Base-by-base conservation (phyloP, 768 basidiomycete genomes). In the Leccinum subtestaceum region DNA sequence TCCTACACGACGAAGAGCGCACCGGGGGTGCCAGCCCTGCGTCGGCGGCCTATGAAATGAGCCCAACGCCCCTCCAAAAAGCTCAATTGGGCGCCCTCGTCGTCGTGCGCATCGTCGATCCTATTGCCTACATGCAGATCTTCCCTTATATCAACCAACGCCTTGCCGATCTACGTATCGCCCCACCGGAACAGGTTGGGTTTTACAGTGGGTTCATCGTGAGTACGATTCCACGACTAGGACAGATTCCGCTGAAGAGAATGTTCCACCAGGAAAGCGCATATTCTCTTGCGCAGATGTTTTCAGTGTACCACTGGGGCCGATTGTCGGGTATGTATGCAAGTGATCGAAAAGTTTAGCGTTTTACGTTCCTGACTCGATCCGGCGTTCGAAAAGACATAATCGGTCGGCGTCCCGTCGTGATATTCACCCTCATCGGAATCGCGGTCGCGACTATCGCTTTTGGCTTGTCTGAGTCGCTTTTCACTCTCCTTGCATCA, bases 381-480 rank as follows among this genome's bases (percentile, higher is more conserved):
- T 17, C 5, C 1, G 3, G 34, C 17, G 10, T 43, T 31, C 8
- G 29, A 32, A 25, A 34, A 59, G 58, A 59, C 8, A 10, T 25
- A 4, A 13, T 59, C 2, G 58, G 58, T 31, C 57, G 58, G 36
- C 58, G 58, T 23, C 58, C 58, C 5, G 47, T 59, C 15, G 34
- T 59, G 21, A 15, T 62, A 32, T 21, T 52, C 10, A 19, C 53
- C 27, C 56, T 58, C 25, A 4, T 49, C 13, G 48, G 62, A 25
- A 55, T 49, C 13, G 57, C 62, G 15, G 29, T 58, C 11, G 17
- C 50, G n/a, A 55, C 62, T 0, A 23, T 63, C 11, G 32, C 47
- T 1, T 55, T 63, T 49, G 62, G 62, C 5, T 63, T 7, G 34
- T 63, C 62, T 15, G 63, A 61, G 3, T 63, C 61, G 9, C 54